phyloP scores from a whole-genome alignment of 306 rosid genomes.

The Begonia masoniana region DNA sequence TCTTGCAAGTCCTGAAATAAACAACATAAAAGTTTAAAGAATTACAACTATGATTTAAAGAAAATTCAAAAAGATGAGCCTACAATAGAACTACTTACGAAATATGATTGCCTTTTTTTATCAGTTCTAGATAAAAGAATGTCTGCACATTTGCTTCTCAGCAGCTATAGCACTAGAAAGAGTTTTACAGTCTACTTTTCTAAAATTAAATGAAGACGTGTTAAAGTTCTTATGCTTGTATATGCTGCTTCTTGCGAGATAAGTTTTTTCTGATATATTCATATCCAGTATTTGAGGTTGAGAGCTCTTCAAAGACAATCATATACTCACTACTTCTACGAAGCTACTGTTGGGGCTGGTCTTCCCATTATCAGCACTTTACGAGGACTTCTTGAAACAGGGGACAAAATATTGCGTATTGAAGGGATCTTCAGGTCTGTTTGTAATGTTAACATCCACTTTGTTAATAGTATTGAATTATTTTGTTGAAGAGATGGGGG shows the following conservation, averaged over 20 bases:
- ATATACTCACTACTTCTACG: constrained; percentile 93
- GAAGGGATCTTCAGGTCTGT: constrained; percentile 93
- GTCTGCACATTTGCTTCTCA: neutral
- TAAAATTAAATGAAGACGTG: too few relatives aligned
- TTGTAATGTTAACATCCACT: neutral
- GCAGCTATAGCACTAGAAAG: neutral
- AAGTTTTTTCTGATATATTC: neutral
- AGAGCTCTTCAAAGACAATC: constrained; percentile 97
- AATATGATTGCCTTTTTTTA: too few relatives aligned
- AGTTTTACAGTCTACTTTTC: neutral
- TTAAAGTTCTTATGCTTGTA: neutral
- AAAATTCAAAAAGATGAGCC: too few relatives aligned
- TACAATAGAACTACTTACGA: too few relatives aligned
- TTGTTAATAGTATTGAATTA: too few relatives aligned
- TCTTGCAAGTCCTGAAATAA: too few relatives aligned
- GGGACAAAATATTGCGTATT: constrained; percentile 86
- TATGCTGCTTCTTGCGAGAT: neutral
- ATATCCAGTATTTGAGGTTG: constrained; percentile 66
- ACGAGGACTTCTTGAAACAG: constrained; percentile 93
- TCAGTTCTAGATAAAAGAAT: neutral
- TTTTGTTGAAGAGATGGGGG: neutral
- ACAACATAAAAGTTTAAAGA: too few relatives aligned
- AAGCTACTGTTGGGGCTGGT: constrained; percentile 99
- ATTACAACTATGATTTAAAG: too few relatives aligned
- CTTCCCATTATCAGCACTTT: constrained; percentile 90